These are phyloP conservation scores for Pseudohyphozyma bogoriensis DNA, from an alignment of 768 basidiomycete species.

Conservation along the genomic window DNA sequence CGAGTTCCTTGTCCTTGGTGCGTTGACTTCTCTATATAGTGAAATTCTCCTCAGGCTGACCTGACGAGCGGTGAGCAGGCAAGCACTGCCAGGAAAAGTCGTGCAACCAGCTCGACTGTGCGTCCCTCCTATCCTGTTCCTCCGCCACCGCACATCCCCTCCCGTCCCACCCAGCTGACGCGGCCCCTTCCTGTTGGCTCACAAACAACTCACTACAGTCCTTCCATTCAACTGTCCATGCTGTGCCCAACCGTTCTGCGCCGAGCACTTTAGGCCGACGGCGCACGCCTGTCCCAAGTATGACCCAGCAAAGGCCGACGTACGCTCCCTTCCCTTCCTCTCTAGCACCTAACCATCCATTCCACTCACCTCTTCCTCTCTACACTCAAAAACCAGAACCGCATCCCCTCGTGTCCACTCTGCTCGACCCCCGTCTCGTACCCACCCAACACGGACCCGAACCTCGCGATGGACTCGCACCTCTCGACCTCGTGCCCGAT, in stretches of 20 bases:
- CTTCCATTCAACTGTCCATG: constrained; percentile 26
- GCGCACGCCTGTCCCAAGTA: constrained; percentile 10
- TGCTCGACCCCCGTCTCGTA: constrained; percentile 17
- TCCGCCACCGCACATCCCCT: neutral
- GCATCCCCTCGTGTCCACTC: constrained; percentile 28
- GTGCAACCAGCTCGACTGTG: constrained; percentile 23
- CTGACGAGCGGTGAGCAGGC: neutral
- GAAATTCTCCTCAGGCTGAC: too few species aligned
- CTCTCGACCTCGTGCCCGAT: constrained; percentile 11
- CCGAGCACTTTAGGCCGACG: constrained; percentile 15
- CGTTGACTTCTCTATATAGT: too few species aligned
- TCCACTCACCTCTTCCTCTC: neutral
- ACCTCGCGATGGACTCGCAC: constrained; percentile 27
- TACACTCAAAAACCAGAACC: constrained; percentile 3
- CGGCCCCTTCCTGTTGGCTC: too few species aligned
- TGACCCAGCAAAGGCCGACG: constrained; percentile 10
- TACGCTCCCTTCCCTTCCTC: neutral
- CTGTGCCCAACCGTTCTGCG: constrained; percentile 17
- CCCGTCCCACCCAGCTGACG: too few species aligned
- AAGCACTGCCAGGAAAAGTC: constrained; percentile 13
- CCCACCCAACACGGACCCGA: constrained; percentile 17
- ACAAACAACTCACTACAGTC: constrained; percentile 5
- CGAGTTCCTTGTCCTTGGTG: neutral
- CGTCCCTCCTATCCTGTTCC: neutral
- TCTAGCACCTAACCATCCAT: neutral